These are phyloP conservation scores for Earliella scabrosa DNA, from an alignment of 1,284 basidiomycete genomes.

Conservation along the genomic window DNA sequence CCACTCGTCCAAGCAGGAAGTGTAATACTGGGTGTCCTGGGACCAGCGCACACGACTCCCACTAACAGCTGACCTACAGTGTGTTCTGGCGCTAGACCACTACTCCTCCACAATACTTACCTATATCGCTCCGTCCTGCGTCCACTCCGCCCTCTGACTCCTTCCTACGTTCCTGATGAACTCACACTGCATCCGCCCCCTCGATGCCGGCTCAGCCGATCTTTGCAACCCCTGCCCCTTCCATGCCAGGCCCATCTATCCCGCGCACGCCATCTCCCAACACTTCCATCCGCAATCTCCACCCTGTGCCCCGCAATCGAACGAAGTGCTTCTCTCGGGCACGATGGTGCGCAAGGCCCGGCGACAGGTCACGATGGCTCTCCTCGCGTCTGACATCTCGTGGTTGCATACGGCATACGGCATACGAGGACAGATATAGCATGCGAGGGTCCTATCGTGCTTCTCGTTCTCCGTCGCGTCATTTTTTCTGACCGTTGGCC, in stretches of 20 bases:
- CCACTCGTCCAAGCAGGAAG: too few species aligned
- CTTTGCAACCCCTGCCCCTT: too few species aligned
- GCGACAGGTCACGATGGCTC: conserved; percentile 20
- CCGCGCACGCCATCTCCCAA: not conserved
- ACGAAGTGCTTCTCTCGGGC: not conserved
- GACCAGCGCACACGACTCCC: too few species aligned
- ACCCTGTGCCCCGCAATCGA: not conserved
- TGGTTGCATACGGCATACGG: too few species aligned
- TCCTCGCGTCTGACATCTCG: conserved; percentile 11
- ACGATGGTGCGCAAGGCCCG: not conserved
- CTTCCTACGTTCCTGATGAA: not conserved
- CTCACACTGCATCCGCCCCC: not conserved
- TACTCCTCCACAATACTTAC: too few species aligned
- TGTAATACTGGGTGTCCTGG: too few species aligned
- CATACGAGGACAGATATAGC: too few species aligned
- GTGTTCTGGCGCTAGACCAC: too few species aligned
- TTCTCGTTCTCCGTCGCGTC: conserved; percentile 15
- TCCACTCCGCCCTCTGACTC: not conserved
- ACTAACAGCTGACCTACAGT: too few species aligned
- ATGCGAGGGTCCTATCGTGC: conserved; percentile 19
- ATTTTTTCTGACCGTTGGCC: too few species aligned
- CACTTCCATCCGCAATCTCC: not conserved
- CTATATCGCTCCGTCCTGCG: too few species aligned
- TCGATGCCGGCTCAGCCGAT: not conserved
- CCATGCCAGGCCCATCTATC: not conserved